Conservation (phyloP, 2,329 filamentous ascomycete species). For the Fusarium decemcellulare region DNA sequence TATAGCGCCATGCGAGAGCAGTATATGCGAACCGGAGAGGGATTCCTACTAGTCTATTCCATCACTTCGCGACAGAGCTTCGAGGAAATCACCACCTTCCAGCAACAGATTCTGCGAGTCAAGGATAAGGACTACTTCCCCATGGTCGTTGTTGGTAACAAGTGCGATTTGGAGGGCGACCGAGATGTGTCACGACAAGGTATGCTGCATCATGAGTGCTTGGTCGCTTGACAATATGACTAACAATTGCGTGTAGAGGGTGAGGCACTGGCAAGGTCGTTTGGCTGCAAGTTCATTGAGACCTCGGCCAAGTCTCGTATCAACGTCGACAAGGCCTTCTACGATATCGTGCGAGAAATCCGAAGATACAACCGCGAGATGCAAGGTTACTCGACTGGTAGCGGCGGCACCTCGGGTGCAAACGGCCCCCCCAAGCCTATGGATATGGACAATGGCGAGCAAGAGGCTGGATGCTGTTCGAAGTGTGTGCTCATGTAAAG, state of each 20-base stretch:
- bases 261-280: constrained; percentile 85
- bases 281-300: constrained; percentile 99
- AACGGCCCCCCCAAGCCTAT: constrained; percentile 79
- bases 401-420: constrained; percentile 73
- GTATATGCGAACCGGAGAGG: constrained; percentile 99
- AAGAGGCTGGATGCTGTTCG: constrained; percentile 83
- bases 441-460: constrained; percentile 80
- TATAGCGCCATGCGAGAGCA: constrained; percentile 99
- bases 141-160: constrained; percentile 99
- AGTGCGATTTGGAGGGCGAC: constrained; percentile 97
- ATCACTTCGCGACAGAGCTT: constrained; percentile 98
- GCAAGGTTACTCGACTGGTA: constrained; percentile 85
- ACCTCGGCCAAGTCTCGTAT: constrained; percentile 98
- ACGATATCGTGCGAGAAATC: constrained; percentile 98
- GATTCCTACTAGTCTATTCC: constrained; percentile 97
- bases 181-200: constrained; percentile 93
- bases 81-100: constrained; percentile 98
- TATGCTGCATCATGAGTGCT: constrained; percentile 60
- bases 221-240: constrained; percentile 9
- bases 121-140: constrained; percentile 99
- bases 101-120: constrained; percentile 97
- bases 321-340: constrained; percentile 99
- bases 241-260: constrained; percentile 76
- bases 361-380: constrained; percentile 99
- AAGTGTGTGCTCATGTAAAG: constrained; percentile 90